Evolutionary conservation across 2,329 filamentous ascomycete species (phyloP), one percentile per base, ranked within the genome.

Genomic region (Waltergamsia citrina): DNA sequence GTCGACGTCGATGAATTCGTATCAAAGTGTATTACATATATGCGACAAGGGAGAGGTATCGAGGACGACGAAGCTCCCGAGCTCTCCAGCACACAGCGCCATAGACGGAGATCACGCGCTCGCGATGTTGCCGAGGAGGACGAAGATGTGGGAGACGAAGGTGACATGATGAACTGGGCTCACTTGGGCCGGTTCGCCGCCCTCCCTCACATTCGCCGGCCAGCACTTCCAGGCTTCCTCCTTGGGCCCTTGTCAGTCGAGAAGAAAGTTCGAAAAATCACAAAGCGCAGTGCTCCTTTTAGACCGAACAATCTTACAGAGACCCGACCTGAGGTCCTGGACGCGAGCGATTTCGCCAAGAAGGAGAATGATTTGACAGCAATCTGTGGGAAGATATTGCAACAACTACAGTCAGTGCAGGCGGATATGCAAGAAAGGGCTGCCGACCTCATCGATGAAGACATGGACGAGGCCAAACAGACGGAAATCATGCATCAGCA

Each of bases 1-100:
- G 63, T 98, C 16, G 88, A 96, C 49, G 69, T 93, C 0, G 88
- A 96, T 40, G 85, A 94, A 47, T 93, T 96, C 49, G 76, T 96
- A 11, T 83, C 84, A 1, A 94, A 93, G 56, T 90, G 83, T 54
- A 86, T 93, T 39, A 74, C 73, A 4, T 96, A 84, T 52, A 95
- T 96, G 86, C 77, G 75, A 16, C 69, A 73, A 23, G 81, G 76
- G 4, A 63, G 70, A 7, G 71, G 69, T 9, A 71, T 73, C 17
- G 58, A 59, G 11, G 63, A 71, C 32, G 64, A 71, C 25, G 52
- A 69, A 26, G 65, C 63, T 2, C 62, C 62, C 7, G 69, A 70
- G 32, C 59, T 72, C 28, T 69, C 63, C 4, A 59, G 61, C 41
- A 67, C 68, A 12, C 65, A 71, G 45, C 56, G 66, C 31, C 56